Percentiles rank a stretch among this genome's conserved stretches.
Conservation (phyloP, 2,329 filamentous ascomycete genomes). For the Fusarium longipes region DNA sequence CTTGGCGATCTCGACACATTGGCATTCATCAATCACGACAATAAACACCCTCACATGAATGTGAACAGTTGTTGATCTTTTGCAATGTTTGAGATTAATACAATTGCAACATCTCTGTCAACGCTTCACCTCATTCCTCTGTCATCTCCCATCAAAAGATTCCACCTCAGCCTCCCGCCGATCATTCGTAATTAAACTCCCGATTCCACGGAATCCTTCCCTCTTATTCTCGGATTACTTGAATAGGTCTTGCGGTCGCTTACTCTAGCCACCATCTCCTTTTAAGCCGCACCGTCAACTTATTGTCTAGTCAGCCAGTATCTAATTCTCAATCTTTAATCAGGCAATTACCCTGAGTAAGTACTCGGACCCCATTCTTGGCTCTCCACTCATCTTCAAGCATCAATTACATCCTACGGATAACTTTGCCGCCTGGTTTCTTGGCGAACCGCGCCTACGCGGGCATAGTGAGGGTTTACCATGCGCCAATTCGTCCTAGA, state of each 20-base stretch:
- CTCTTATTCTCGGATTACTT: conserved; percentile 1
- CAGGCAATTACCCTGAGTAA: neutral
- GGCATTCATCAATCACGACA: neutral
- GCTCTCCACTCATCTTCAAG: neutral
- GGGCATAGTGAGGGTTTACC: conserved; percentile 29
- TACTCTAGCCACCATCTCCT: conserved; percentile 1
- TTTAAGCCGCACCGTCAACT: neutral
- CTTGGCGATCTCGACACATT: conserved; percentile 30
- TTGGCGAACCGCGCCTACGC: conserved; percentile 28
- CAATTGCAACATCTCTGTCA: neutral
- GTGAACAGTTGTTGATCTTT: no score
- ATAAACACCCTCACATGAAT: neutral
- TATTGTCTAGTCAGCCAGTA: neutral
- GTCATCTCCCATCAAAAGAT: neutral
- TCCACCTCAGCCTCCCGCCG: conserved; percentile 3
- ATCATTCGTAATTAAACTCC: conserved; percentile 10
- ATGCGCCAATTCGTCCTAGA: neutral
- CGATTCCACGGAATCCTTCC: neutral
- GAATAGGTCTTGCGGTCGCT: conserved; percentile 10
- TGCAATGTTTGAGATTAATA: neutral
- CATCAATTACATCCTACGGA: neutral
- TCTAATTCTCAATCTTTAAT: neutral
- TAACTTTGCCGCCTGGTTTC: neutral
- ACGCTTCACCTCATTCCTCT: neutral
- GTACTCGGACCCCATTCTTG: neutral